These are phyloP conservation scores for Sutorius australiensis DNA, from an alignment of 768 basidiomycete genomes.

Conservation along the genomic window DNA sequence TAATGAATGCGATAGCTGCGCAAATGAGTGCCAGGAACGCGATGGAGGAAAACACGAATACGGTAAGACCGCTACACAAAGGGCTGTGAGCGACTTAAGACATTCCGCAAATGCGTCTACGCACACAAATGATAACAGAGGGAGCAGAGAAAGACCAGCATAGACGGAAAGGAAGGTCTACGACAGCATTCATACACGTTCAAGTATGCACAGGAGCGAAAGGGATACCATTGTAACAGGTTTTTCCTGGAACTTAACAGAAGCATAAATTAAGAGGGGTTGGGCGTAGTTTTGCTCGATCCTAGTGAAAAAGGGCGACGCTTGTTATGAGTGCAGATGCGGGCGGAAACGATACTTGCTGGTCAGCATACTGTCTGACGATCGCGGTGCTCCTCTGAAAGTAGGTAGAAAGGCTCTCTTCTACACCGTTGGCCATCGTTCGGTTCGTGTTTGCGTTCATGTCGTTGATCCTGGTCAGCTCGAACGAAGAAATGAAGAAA, in stretches of 20 bases:
- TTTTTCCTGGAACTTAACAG: conserved; percentile 19
- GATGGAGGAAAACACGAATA: conserved; percentile 36
- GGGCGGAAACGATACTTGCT: conserved; percentile 13
- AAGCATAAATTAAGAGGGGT: conserved; percentile 31
- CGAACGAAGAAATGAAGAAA: background rate
- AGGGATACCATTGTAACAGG: conserved; percentile 26
- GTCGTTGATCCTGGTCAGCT: conserved; percentile 4
- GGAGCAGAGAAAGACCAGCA: conserved; percentile 33
- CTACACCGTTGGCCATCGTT: background rate
- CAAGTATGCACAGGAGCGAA: background rate
- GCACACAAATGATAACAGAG: conserved; percentile 38
- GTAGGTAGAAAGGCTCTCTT: conserved; percentile 24
- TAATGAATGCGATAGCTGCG: conserved; percentile 31
- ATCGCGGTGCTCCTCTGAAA: conserved; percentile 26
- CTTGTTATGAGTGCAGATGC: background rate
- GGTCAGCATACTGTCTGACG: conserved; percentile 31
- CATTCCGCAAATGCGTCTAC: conserved; percentile 18
- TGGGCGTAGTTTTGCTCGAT: conserved; percentile 44
- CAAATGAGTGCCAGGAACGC: conserved; percentile 36
- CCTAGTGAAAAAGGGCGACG: conserved; percentile 21
- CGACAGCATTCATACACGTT: conserved; percentile 6
- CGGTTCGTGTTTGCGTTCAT: conserved; percentile 13
- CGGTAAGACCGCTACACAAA: conserved; percentile 26
- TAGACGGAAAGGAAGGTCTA: conserved; percentile 44
- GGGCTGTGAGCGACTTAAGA: background rate